These are phyloP conservation scores for Microcera coccophila DNA, from an alignment of 2,329 filamentous ascomycete species.

Conservation along the genomic window DNA sequence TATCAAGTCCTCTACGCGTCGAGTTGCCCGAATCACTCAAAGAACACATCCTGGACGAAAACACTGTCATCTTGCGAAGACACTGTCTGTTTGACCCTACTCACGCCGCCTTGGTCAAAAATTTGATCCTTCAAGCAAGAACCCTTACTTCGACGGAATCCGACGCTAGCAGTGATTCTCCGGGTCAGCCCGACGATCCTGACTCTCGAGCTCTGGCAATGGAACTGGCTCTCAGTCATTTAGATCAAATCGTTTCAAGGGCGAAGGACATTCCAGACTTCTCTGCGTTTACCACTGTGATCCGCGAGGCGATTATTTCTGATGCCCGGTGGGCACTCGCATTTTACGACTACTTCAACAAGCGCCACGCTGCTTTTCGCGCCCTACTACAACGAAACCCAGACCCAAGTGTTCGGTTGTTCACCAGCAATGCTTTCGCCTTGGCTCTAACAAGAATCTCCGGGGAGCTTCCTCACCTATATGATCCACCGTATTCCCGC, in stretches of 20 bases:
- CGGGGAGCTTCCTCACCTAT: constrained; percentile 42
- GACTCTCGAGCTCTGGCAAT: constrained; percentile 48
- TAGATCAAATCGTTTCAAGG: constrained; percentile 72
- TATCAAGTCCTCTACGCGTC: constrained; percentile 39
- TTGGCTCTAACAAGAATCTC: constrained; percentile 52
- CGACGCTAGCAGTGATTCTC: constrained; percentile 9
- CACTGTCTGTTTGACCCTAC: constrained; percentile 75
- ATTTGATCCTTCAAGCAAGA: constrained; percentile 56
- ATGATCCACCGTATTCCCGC: constrained; percentile 30
- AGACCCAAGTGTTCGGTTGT: constrained; percentile 52
- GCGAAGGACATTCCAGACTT: constrained; percentile 66
- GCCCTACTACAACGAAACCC: constrained; percentile 62
- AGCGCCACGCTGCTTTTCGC: constrained; percentile 55
- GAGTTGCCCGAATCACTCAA: constrained; percentile 44
- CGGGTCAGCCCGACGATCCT: constrained; percentile 13
- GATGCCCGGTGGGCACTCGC: constrained; percentile 54
- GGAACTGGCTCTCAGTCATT: constrained; percentile 56
- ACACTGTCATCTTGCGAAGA: constrained; percentile 67
- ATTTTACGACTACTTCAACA: constrained; percentile 58
- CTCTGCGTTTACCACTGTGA: constrained; percentile 48
- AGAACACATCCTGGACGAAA: constrained; percentile 65
- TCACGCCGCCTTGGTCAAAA: constrained; percentile 64
- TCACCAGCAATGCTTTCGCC: constrained; percentile 50
- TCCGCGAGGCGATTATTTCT: constrained; percentile 45
- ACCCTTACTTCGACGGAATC: not conserved